phyloP scores from a whole-genome alignment of 2,329 filamentous ascomycete species.

The Colletotrichum orchidophilum region DNA sequence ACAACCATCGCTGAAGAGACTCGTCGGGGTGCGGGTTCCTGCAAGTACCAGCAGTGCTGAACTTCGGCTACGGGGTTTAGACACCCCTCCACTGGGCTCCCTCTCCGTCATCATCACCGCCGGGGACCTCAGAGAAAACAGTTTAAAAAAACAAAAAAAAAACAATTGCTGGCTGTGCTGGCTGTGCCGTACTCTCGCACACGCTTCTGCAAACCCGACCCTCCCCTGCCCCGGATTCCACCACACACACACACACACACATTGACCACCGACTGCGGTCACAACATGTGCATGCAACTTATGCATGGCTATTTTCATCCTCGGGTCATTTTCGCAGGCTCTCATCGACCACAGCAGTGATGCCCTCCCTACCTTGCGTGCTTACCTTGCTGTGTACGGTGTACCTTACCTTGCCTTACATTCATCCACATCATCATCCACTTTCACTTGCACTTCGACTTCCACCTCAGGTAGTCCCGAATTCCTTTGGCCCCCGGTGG shows the following conservation, averaged over 20 bases:
- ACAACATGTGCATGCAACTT: not conserved
- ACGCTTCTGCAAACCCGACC: not conserved
- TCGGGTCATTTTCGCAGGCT: not conserved
- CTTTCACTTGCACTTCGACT: too few species aligned
- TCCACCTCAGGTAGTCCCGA: too few species aligned
- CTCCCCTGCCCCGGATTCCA: not conserved
- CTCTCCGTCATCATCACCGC: not conserved
- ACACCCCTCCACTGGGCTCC: not conserved
- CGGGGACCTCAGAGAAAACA: not conserved
- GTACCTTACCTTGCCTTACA: not conserved
- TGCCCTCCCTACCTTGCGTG: too few species aligned
- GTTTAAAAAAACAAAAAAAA: not conserved
- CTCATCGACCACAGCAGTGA: not conserved
- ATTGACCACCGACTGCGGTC: not conserved
- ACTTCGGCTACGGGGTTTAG: not conserved
- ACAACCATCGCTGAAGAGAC: not conserved
- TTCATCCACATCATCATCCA: not conserved
- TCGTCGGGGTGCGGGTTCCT: too few species aligned
- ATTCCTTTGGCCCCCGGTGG: too few species aligned
- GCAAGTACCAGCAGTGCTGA: not conserved
- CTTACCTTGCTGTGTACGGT: too few species aligned
- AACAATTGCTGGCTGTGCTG: slow-evolving; percentile 2
- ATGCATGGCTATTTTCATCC: slow-evolving; percentile 20
- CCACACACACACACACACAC: not conserved
- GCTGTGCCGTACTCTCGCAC: not conserved